Evolutionary conservation across 345 rosid genomes (phyloP).

Genomic region (Pistacia vera): DNA sequence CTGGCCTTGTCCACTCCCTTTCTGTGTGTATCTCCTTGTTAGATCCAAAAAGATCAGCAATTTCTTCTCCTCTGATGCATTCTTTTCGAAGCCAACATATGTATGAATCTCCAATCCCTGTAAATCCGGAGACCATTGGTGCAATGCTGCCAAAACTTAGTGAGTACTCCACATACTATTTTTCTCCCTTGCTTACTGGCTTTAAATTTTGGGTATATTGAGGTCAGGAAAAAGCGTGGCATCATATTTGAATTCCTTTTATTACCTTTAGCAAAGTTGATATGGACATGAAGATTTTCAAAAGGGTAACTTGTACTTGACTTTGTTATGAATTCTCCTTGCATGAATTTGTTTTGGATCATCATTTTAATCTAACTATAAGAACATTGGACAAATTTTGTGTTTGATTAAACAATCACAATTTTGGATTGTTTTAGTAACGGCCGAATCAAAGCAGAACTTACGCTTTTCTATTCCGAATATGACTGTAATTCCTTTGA

Average conservation of each 20-base stretch:
- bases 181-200: neutral
- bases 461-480: neutral
- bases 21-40: conserved; percentile 94
- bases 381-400: neutral
- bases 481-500: neutral
- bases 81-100: conserved; percentile 82
- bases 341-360: neutral
- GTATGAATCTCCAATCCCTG: conserved; percentile 74
- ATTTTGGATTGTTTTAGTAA: neutral
- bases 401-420: neutral
- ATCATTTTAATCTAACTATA: neutral
- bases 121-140: conserved; percentile 75
- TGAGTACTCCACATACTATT: conserved; percentile 34
- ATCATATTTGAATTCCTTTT: neutral
- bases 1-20: conserved; percentile 89
- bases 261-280: neutral
- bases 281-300: neutral
- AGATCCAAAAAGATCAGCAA: conserved; percentile 87
- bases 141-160: conserved; percentile 99
- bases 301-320: neutral
- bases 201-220: neutral
- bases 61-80: conserved; percentile 69
- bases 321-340: neutral
- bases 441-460: neutral
- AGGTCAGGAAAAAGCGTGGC: neutral